Evolutionary conservation across 805 yeast genomes (phyloP).

Genomic region (Saccharomycopsis guyanensis): DNA sequence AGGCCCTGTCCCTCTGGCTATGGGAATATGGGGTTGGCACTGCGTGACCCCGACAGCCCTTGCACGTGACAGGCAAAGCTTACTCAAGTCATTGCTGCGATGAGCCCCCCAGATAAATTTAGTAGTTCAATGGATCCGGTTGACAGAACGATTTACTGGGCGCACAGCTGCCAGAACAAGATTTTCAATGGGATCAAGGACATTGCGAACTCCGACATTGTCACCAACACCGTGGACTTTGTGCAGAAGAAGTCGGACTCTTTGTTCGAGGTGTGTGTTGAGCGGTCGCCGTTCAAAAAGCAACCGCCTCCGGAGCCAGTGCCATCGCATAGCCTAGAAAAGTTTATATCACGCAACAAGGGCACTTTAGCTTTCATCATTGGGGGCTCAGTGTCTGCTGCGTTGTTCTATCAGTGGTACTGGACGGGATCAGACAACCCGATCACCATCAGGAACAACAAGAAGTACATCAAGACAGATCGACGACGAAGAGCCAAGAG

Average conservation of each 20-base stretch:
- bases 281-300: constrained; percentile 4
- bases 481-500: constrained; percentile 49
- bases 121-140: constrained; percentile 16
- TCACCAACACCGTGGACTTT: constrained; percentile 8
- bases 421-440: background rate
- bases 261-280: constrained; percentile 7
- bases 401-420: constrained; percentile 2
- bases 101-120: too few relatives aligned
- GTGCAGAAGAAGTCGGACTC: constrained; percentile 12
- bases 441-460: constrained; percentile 11
- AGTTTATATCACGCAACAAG: constrained; percentile 1
- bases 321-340: background rate
- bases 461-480: constrained; percentile 16
- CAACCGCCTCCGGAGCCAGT: background rate
- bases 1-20: too few relatives aligned
- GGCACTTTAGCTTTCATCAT: constrained; percentile 9
- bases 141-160: constrained; percentile 21
- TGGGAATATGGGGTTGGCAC: too few relatives aligned
- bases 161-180: constrained; percentile 15
- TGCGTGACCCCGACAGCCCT: too few relatives aligned
- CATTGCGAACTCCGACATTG: constrained; percentile 8
- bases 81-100: too few relatives aligned
- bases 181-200: constrained; percentile 2
- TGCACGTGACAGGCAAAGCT: too few relatives aligned
- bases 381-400: constrained; percentile 14